Base-by-base conservation (phyloP, 352 stramenopile species). In the Phytophthora pini region DNA sequence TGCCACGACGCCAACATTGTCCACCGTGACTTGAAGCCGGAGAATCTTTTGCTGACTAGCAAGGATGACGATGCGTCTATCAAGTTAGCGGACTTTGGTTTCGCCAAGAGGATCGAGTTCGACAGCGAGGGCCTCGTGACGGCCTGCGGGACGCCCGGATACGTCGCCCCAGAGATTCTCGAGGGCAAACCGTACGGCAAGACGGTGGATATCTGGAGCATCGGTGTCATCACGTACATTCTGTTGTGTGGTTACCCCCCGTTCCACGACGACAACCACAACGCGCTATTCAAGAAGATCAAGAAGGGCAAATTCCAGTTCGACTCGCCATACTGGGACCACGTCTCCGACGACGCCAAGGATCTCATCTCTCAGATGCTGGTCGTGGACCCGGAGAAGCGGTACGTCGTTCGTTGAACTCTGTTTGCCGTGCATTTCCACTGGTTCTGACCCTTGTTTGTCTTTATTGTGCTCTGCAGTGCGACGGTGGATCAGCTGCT, bases 271-370 rank as follows among this genome's bases (percentile, higher is more conserved):
- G 87, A 98, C 70, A 98, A 98, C 76, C 93, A 98, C 73, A 88
- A 90, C 26, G 86, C 90, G 43, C 86, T 98, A 15, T 99, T 98
- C 73, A 90, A 92, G 54, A 98, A 97, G 68, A 98, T 98, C 70
- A 96, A 97, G 70, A 90, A 85, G 50, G 95, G 93, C 51, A 90
- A 97, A 59, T 98, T 97, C 73, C 79, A 98, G 79, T 99, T 98
- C 60, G 93, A 98, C 61, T 90, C 92, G n/a, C 93, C 97, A 15
- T 98, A 98, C 76, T 98, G 95, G 95, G 87, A 94, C 68, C 82
- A 96, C 62, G 88, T 98, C 12, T 97, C 88, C 31, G 91, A 95
- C 45, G 82, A 97, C 49, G 96, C 93, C 45, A 98, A 98, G 73
- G 93, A 98, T 52, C 76, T 99, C 29, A 98, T 99, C 63, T 81